These are phyloP conservation scores for Incumbomyces delicatus DNA, from an alignment of 2,329 filamentous ascomycete genomes.

Conservation along the genomic window DNA sequence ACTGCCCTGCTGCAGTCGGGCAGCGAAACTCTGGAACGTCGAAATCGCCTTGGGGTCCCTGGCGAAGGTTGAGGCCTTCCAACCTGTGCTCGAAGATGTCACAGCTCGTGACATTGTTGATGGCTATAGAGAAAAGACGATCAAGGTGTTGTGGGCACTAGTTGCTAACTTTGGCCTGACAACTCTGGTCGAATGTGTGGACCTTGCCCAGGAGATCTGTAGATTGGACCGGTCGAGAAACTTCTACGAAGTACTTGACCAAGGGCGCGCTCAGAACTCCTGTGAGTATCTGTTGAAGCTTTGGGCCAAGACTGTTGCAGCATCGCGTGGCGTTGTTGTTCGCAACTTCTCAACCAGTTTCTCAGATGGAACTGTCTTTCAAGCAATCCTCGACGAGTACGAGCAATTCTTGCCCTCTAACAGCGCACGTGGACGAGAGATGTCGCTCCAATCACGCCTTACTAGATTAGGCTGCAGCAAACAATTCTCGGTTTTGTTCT, in stretches of 20 bases:
- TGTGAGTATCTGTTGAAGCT: slow-evolving; percentile 37
- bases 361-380: slow-evolving; percentile 44
- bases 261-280: slow-evolving; percentile 22
- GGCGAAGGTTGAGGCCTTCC: slow-evolving; percentile 32
- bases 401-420: slow-evolving; percentile 26
- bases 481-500: slow-evolving; percentile 18
- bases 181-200: slow-evolving; percentile 46
- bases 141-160: slow-evolving; percentile 51
- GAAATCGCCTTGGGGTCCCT: slow-evolving; percentile 48
- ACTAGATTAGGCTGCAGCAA: slow-evolving; percentile 16
- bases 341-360: slow-evolving; percentile 51
- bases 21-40: slow-evolving; percentile 51
- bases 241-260: slow-evolving; percentile 14
- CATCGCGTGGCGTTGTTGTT: slow-evolving; percentile 36
- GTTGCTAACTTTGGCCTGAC: slow-evolving; percentile 48
- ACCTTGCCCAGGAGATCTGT: slow-evolving; percentile 43
- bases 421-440: background rate
- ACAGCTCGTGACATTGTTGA: slow-evolving; percentile 52
- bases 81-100: slow-evolving; percentile 34
- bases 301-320: slow-evolving; percentile 47
- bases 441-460: slow-evolving; percentile 11
- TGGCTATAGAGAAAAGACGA: slow-evolving; percentile 55
- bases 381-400: slow-evolving; percentile 49
- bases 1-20: slow-evolving; percentile 45
- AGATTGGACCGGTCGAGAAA: slow-evolving; percentile 26